Conservation (phyloP, 2,329 filamentous ascomycete genomes). For the Fusarium nematophilum region DNA sequence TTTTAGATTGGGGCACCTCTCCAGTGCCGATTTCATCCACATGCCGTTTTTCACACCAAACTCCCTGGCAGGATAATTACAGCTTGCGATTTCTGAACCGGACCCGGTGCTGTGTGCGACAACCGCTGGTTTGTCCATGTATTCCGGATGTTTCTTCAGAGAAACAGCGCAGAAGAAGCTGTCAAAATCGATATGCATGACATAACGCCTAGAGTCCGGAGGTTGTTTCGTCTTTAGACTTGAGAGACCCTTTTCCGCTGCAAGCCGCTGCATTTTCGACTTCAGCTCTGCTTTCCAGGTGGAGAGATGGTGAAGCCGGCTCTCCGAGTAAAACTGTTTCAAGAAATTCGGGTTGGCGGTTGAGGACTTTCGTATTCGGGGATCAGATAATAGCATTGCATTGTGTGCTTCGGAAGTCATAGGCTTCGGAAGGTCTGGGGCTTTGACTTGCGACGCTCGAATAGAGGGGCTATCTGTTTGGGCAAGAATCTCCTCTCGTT, state of each 20-base stretch:
- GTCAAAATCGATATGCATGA: slow-evolving; percentile 98
- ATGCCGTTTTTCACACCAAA: slow-evolving; percentile 96
- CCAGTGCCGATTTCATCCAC: slow-evolving; percentile 96
- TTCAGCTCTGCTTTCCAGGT: slow-evolving; percentile 98
- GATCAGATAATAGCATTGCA: slow-evolving; percentile 83
- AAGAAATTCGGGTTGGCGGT: slow-evolving; percentile 94
- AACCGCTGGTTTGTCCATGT: slow-evolving; percentile 81
- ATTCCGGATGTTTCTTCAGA: slow-evolving; percentile 79
- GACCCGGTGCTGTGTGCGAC: slow-evolving; percentile 88
- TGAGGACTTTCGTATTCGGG: slow-evolving; percentile 86
- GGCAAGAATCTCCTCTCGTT: not conserved
- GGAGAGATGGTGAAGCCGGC: slow-evolving; percentile 91
- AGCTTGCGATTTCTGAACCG: slow-evolving; percentile 95
- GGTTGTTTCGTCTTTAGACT: slow-evolving; percentile 60
- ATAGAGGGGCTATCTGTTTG: not conserved
- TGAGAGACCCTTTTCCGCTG: slow-evolving; percentile 72
- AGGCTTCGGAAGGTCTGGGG: slow-evolving; percentile 60
- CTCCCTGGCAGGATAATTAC: slow-evolving; percentile 90
- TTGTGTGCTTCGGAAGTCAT: slow-evolving; percentile 96
- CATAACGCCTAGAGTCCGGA: slow-evolving; percentile 77
- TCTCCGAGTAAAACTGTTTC: slow-evolving; percentile 95
- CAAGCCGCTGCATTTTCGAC: slow-evolving; percentile 83
- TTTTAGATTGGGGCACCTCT: slow-evolving; percentile 86
- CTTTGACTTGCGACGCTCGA: slow-evolving; percentile 1
- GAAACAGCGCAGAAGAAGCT: slow-evolving; percentile 98